A percentile compares a stretch with the other conserved stretches of the same genome.
Evolutionary conservation across 495 filamentous ascomycete species (phyloP).

Genomic region (Penicillium turbatum): DNA sequence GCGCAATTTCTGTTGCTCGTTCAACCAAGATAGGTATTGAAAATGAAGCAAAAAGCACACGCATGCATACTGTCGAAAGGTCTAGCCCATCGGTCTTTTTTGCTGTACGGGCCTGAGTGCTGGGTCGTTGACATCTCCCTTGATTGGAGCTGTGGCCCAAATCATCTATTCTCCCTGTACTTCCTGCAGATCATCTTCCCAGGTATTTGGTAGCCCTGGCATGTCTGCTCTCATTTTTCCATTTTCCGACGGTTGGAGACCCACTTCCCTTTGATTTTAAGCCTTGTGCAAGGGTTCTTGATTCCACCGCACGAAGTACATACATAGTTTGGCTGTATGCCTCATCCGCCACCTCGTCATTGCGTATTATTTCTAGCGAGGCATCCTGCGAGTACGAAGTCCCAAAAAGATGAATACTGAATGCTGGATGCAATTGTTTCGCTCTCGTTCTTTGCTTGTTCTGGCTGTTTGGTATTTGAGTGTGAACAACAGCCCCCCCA

Average conservation of each 20-base stretch:
- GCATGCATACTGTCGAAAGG: slow-evolving; percentile 8
- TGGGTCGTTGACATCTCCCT: slow-evolving; percentile 13
- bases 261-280: slow-evolving; percentile 4
- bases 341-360: slow-evolving; percentile 10
- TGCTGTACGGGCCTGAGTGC: not conserved
- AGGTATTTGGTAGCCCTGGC: slow-evolving; percentile 23
- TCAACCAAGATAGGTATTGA: not conserved
- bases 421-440: not conserved
- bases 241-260: slow-evolving; percentile 5
- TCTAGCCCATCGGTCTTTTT: slow-evolving; percentile 4
- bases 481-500: not conserved
- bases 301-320: not conserved
- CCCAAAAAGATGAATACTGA: not conserved
- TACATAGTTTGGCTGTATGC: not conserved
- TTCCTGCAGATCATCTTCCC: slow-evolving; percentile 20
- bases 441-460: not conserved
- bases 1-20: not conserved
- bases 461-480: slow-evolving; percentile 1
- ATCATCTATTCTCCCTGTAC: slow-evolving; percentile 13
- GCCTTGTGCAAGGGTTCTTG: slow-evolving; percentile 6
- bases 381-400: not conserved
- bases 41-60: not conserved
- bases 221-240: slow-evolving; percentile 21
- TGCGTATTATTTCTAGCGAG: not conserved
- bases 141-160: slow-evolving; percentile 19